Percentiles rank a stretch among this genome's conserved stretches.
Evolutionary conservation across 1,284 basidiomycete species (phyloP).

Genomic region (Pseudozyma pruni): DNA sequence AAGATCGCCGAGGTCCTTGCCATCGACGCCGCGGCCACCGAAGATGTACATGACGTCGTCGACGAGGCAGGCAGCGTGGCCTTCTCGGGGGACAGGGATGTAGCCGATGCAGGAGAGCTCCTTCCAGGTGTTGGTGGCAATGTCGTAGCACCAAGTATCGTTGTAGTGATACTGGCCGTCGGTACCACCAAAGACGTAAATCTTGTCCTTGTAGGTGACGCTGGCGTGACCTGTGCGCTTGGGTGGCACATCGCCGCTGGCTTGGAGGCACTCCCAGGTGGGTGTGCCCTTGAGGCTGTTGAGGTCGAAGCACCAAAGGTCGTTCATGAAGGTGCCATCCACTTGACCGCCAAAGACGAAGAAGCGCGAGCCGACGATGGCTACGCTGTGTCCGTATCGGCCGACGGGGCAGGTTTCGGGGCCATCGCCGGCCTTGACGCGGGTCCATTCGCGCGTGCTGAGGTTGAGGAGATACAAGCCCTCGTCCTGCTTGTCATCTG

Average conservation of each 20-base stretch:
- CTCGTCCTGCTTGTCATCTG: slow-evolving; percentile 87
- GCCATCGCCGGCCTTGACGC: slow-evolving; percentile 71
- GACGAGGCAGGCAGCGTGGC: slow-evolving; percentile 93
- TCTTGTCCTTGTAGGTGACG: slow-evolving; percentile 83
- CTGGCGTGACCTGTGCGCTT: slow-evolving; percentile 92
- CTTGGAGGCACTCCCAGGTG: slow-evolving; percentile 78
- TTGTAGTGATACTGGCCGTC: slow-evolving; percentile 99
- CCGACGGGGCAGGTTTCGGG: slow-evolving; percentile 76
- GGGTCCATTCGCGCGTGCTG: slow-evolving; percentile 88
- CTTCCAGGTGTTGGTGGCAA: slow-evolving; percentile 83
- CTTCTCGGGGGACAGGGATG: slow-evolving; percentile 94
- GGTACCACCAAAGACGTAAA: slow-evolving; percentile 93
- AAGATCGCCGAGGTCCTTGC: slow-evolving; percentile 92
- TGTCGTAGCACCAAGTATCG: slow-evolving; percentile 96
- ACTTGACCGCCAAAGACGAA: slow-evolving; percentile 97
- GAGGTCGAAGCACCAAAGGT: slow-evolving; percentile 96
- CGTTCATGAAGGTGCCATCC: slow-evolving; percentile 84
- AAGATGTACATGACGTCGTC: slow-evolving; percentile 99
- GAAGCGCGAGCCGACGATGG: slow-evolving; percentile 90
- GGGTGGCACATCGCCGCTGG: slow-evolving; percentile 77
- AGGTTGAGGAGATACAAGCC: slow-evolving; percentile 94
- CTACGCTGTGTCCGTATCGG: slow-evolving; percentile 93
- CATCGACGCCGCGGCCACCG: slow-evolving; percentile 95
- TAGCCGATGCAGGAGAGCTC: slow-evolving; percentile 97
- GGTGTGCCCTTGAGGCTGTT: slow-evolving; percentile 67